Evolutionary conservation across 2,329 filamentous ascomycete species (phyloP).

Genomic region (Alternaria postmessia): DNA sequence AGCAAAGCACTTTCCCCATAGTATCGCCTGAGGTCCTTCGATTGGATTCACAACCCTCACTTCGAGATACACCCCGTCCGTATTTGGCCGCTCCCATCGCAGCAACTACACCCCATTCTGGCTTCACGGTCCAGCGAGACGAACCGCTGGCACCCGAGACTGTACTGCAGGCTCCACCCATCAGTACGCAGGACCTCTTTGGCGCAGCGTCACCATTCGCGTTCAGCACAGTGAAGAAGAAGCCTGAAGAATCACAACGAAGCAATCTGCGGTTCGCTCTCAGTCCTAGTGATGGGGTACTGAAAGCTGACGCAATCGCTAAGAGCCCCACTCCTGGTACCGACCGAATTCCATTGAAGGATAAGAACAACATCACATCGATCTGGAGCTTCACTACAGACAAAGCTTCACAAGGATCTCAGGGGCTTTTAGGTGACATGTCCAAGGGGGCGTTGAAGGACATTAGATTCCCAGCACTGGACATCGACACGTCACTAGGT

Average conservation of each 20-base stretch:
- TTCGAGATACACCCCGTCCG: conserved; percentile 27
- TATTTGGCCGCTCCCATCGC: conserved; percentile 26
- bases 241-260: conserved; percentile 20
- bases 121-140: conserved; percentile 35
- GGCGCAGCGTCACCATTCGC: conserved; percentile 52
- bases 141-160: conserved; percentile 25
- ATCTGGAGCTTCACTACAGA: conserved; percentile 29
- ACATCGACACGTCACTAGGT: conserved; percentile 35
- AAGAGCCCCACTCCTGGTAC: conserved; percentile 33
- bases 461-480: conserved; percentile 29
- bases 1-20: conserved; percentile 36
- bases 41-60: conserved; percentile 27
- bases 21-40: conserved; percentile 21
- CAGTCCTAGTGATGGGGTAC: conserved; percentile 19
- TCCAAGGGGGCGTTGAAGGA: conserved; percentile 19
- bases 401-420: conserved; percentile 34
- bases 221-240: conserved; percentile 55
- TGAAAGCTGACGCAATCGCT: conserved; percentile 11
- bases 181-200: conserved; percentile 57
- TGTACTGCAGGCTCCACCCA: conserved; percentile 21
- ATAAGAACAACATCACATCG: conserved; percentile 30
- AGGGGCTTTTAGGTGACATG: conserved; percentile 11
- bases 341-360: conserved; percentile 39
- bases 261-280: conserved; percentile 37
- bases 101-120: conserved; percentile 41